These are phyloP conservation scores for Globisporangium abappressorium DNA, from an alignment of 352 stramenopile genomes.

Conservation along the genomic window DNA sequence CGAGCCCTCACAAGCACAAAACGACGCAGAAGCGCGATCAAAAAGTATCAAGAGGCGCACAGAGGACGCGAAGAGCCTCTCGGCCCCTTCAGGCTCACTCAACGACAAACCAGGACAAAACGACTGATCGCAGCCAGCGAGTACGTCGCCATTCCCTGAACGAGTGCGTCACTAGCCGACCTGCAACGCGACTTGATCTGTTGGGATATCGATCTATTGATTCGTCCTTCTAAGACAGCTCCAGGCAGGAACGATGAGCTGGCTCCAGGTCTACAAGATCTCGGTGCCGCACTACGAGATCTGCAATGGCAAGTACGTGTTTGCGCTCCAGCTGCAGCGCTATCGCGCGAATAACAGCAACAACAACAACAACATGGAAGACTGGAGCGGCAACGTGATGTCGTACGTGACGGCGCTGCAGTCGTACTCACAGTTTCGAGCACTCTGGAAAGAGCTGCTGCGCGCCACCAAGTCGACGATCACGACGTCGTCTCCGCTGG, in stretches of 20 bases:
- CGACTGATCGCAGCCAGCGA: neutral
- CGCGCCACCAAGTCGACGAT: slow-evolving; percentile 32
- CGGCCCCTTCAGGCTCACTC: neutral
- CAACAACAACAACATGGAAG: slow-evolving; percentile 18
- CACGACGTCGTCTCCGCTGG: slow-evolving; percentile 14
- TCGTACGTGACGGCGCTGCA: slow-evolving; percentile 29
- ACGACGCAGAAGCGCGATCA: neutral
- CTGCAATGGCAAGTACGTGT: slow-evolving; percentile 41
- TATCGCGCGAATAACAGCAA: slow-evolving; percentile 25
- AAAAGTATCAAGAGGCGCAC: neutral
- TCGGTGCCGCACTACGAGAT: slow-evolving; percentile 42
- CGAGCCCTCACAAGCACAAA: neutral
- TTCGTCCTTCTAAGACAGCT: neutral
- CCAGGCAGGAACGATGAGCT: slow-evolving; percentile 33
- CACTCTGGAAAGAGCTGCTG: slow-evolving; percentile 50
- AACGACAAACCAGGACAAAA: neutral
- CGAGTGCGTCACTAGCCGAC: neutral
- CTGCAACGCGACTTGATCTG: neutral
- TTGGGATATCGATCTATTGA: neutral
- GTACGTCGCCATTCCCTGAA: neutral
- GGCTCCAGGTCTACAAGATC: slow-evolving; percentile 52
- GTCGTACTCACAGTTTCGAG: slow-evolving; percentile 63
- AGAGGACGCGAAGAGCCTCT: neutral
- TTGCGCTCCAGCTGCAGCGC: slow-evolving; percentile 40
- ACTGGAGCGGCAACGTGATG: slow-evolving; percentile 16